Conservation (phyloP, 192 early-diverging fungal species). For the Haplosporangium gracile region DNA sequence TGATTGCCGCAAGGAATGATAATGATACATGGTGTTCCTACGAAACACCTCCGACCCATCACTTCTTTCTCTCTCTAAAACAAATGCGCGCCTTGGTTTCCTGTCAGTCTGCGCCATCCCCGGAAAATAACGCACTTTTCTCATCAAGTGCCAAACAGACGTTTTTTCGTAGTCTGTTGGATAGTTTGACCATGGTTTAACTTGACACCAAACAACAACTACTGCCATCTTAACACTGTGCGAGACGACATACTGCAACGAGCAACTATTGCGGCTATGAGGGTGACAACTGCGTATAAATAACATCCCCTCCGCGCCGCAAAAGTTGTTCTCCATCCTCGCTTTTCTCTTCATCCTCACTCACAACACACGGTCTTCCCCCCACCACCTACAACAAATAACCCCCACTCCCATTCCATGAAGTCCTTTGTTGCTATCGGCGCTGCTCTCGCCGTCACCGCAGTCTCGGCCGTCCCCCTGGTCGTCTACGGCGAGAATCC, state of each 20-base stretch:
- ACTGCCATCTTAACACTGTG: no score
- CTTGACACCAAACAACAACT: no score
- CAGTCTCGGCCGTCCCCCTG: slow-evolving; percentile 19
- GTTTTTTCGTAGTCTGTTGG: no score
- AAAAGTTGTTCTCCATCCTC: background rate
- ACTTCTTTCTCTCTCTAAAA: no score
- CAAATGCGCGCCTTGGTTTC: no score
- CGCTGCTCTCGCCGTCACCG: slow-evolving; percentile 20
- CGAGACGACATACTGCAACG: no score
- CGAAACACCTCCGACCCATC: background rate
- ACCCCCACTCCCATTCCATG: background rate
- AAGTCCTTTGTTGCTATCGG: slow-evolving; percentile 29
- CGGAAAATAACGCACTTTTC: no score
- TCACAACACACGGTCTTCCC: background rate
- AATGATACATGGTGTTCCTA: no score
- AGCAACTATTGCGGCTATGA: no score
- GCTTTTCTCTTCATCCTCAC: background rate
- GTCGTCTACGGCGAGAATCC: slow-evolving; percentile 7
- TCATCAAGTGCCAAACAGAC: no score
- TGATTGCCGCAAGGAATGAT: background rate
- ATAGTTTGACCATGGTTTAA: no score
- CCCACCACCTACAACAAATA: background rate
- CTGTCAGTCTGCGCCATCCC: no score
- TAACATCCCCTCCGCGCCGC: background rate
- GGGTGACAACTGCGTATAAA: background rate